Evolutionary conservation across 2,329 filamentous ascomycete genomes (phyloP).

Genomic region (Clonostachys rhizophaga): DNA sequence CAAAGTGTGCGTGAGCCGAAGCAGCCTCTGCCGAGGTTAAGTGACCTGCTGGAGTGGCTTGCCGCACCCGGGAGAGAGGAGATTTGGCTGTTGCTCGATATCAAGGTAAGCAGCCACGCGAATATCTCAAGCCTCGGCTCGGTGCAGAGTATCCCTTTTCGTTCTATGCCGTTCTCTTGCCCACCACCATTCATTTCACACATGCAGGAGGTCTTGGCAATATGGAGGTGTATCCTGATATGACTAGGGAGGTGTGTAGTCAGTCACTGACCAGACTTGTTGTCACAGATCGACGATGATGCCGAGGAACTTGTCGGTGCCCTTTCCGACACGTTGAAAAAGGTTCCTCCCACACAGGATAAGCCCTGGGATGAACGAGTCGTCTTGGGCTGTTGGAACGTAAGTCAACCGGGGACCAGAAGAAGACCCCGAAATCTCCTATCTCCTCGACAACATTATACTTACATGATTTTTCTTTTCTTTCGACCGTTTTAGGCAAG

Average conservation of each 20-base stretch:
- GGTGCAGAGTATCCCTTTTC: too few species aligned
- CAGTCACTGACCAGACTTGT: background rate
- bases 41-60: constrained; percentile 71
- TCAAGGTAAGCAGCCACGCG: constrained; percentile 57
- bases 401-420: constrained; percentile 21
- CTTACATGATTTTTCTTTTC: background rate
- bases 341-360: constrained; percentile 31
- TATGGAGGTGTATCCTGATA: too few species aligned
- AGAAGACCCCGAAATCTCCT: background rate
- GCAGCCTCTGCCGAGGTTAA: constrained; percentile 67
- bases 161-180: too few species aligned
- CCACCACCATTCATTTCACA: too few species aligned
- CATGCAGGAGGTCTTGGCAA: too few species aligned
- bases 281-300: constrained; percentile 59
- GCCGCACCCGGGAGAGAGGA: constrained; percentile 57
- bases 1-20: constrained; percentile 63
- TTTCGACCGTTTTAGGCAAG: constrained; percentile 38
- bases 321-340: constrained; percentile 58
- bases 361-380: constrained; percentile 69
- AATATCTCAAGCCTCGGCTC: too few species aligned
- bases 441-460: background rate
- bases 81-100: constrained; percentile 81
- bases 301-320: constrained; percentile 65
- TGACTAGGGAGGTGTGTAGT: too few species aligned
- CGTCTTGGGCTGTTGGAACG: constrained; percentile 79